phyloP scores from a whole-genome alignment of 345 rosid species.

The Salix exigua region DNA sequence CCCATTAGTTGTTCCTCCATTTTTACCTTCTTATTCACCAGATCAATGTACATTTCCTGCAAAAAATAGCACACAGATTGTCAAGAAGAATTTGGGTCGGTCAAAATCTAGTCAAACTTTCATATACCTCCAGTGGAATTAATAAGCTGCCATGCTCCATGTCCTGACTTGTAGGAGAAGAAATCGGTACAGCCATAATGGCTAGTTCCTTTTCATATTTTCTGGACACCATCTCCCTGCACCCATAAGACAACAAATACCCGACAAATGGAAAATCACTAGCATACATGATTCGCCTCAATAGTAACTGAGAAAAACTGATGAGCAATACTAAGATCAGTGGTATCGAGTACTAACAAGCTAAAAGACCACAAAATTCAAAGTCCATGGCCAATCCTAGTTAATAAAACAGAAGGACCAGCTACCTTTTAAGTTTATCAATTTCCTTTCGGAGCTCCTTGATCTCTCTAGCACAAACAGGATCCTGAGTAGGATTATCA shows the following conservation, averaged over 20 bases:
- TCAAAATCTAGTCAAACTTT: not conserved
- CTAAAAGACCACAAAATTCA: not conserved
- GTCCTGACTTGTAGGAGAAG: constrained; percentile 40
- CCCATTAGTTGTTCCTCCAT: constrained; percentile 55
- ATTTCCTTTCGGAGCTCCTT: constrained; percentile 49
- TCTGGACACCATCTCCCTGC: constrained; percentile 48
- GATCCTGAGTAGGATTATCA: constrained; percentile 77
- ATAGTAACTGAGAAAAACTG: not conserved
- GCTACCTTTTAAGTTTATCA: constrained; percentile 46
- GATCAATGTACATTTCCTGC: constrained; percentile 54
- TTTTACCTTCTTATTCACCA: constrained; percentile 52
- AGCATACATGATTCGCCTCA: not conserved
- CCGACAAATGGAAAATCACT: not conserved
- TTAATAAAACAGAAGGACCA: not conserved
- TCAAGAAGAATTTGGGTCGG: not conserved
- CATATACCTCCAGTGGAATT: constrained; percentile 50
- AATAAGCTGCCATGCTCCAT: constrained; percentile 33
- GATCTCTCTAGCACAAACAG: constrained; percentile 66
- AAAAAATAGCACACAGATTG: not conserved
- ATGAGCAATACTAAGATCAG: not conserved
- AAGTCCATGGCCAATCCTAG: not conserved
- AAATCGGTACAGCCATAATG: constrained; percentile 33
- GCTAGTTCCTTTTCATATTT: constrained; percentile 44
- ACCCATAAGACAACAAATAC: not conserved
- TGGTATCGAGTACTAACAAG: not conserved